Percentiles rank a stretch among this genome's conserved stretches.
Evolutionary conservation across 2,329 filamentous ascomycete genomes (phyloP).

Genomic region (Sporothrix sp.): DNA sequence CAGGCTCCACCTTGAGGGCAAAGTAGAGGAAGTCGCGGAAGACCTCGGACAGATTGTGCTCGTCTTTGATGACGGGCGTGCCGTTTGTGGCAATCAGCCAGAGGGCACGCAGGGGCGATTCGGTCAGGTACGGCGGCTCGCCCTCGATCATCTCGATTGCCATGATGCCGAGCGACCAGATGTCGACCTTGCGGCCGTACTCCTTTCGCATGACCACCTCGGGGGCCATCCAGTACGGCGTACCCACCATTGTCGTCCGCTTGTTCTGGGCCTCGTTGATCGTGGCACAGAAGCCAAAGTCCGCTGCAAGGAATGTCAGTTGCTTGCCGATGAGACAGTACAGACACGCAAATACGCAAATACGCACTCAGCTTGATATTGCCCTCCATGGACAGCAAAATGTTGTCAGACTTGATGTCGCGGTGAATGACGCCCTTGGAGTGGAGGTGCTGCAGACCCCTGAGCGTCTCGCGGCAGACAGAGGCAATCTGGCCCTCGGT

Average conservation of each 20-base stretch:
- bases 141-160: conserved; percentile 99
- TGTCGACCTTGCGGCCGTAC: conserved; percentile 96
- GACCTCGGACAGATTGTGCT: conserved; percentile 66
- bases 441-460: conserved; percentile 87
- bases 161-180: conserved; percentile 98
- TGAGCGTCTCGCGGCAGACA: conserved; percentile 86
- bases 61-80: conserved; percentile 89
- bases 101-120: conserved; percentile 82
- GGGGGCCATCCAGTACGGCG: conserved; percentile 99
- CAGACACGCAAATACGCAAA: conserved; percentile 15
- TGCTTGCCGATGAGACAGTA: too few relatives aligned
- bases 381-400: conserved; percentile 83
- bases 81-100: conserved; percentile 97
- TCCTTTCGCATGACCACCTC: conserved; percentile 96
- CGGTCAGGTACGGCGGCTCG: conserved; percentile 91
- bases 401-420: conserved; percentile 99
- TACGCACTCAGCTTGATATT: conserved; percentile 96
- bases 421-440: conserved; percentile 97
- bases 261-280: conserved; percentile 97
- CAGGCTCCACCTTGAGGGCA: conserved; percentile 91
- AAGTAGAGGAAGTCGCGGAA: conserved; percentile 91
- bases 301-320: conserved; percentile 46
- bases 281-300: conserved; percentile 97
- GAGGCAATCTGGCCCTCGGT: conserved; percentile 94
- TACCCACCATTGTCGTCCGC: conserved; percentile 97